Percentiles rank a stretch among this genome's conserved stretches.
These are phyloP conservation scores for Chlorella variabilis DNA, from an alignment of 163 green algal genomes.

Conservation along the genomic window DNA sequence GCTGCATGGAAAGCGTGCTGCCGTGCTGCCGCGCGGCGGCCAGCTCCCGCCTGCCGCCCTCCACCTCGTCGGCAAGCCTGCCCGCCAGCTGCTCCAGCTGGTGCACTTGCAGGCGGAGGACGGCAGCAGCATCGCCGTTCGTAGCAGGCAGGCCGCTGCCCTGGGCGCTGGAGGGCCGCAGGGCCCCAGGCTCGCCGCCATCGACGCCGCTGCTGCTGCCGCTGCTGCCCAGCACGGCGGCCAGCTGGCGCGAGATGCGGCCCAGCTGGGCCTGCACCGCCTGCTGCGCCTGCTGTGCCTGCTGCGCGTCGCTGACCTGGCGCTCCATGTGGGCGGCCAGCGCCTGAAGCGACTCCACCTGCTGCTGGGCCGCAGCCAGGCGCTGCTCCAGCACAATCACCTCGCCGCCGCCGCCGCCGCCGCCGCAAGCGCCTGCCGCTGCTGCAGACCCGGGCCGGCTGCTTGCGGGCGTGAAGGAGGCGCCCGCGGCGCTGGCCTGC, in stretches of 20 bases:
- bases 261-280: conserved; percentile 19
- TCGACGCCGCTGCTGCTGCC: background rate
- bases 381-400: conserved; percentile 28
- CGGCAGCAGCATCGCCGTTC: background rate
- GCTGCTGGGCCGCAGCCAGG: conserved; percentile 5
- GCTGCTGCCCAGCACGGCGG: background rate
- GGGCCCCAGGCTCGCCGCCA: background rate
- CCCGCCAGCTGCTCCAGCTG: conserved; percentile 13
- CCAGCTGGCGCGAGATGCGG: background rate
- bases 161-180: background rate
- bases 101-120: conserved; percentile 2
- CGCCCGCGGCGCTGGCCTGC: background rate
- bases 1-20: conserved; percentile 14
- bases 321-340: conserved; percentile 12
- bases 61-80: background rate
- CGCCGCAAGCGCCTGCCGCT: too few relatives aligned
- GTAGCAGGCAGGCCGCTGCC: background rate
- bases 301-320: conserved; percentile 30
- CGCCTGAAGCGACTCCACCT: conserved; percentile 20
- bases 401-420: background rate
- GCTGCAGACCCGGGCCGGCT: conserved; percentile 13
- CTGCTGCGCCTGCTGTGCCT: conserved; percentile 28
- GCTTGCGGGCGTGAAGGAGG: background rate
- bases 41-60: background rate
- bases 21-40: background rate